Percentiles rank a stretch among this genome's conserved stretches.
Conservation (phyloP, 1,284 basidiomycete species). For the Naganishia liquefaciens region DNA sequence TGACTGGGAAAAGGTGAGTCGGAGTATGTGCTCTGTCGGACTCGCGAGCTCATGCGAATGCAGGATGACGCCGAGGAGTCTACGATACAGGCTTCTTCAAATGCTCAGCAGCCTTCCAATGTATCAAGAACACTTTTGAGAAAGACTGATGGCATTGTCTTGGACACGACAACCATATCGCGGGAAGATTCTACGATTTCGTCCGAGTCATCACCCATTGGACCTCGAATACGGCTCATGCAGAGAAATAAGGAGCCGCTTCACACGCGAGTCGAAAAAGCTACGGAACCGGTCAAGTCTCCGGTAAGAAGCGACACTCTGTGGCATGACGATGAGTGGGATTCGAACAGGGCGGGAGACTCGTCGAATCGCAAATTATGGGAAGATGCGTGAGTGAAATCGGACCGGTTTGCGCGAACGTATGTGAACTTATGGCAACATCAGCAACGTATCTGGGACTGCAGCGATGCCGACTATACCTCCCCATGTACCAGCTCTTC, state of each 20-base stretch:
- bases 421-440: too few relatives aligned
- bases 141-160: not conserved
- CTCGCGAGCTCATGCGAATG: too few relatives aligned
- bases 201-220: not conserved
- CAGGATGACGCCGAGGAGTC: constrained; percentile 17
- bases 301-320: not conserved
- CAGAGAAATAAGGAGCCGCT: constrained; percentile 14
- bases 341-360: constrained; percentile 35
- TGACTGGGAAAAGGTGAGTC: constrained; percentile 21
- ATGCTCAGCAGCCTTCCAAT: not conserved
- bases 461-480: constrained; percentile 10
- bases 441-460: constrained; percentile 7
- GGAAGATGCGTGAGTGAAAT: constrained; percentile 44
- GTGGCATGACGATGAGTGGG: constrained; percentile 43
- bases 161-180: not conserved
- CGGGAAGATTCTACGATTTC: not conserved
- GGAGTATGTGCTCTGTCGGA: too few relatives aligned
- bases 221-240: constrained; percentile 17
- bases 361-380: constrained; percentile 45
- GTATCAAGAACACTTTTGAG: not conserved
- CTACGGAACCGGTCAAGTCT: not conserved
- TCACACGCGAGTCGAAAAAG: not conserved
- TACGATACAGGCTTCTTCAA: not conserved
- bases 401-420: too few relatives aligned
- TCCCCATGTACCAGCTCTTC: constrained; percentile 27